Evolutionary conservation across 495 filamentous ascomycete species (phyloP), one percentile per base, ranked within the genome.

Genomic region (Ascobolus immersus): DNA sequence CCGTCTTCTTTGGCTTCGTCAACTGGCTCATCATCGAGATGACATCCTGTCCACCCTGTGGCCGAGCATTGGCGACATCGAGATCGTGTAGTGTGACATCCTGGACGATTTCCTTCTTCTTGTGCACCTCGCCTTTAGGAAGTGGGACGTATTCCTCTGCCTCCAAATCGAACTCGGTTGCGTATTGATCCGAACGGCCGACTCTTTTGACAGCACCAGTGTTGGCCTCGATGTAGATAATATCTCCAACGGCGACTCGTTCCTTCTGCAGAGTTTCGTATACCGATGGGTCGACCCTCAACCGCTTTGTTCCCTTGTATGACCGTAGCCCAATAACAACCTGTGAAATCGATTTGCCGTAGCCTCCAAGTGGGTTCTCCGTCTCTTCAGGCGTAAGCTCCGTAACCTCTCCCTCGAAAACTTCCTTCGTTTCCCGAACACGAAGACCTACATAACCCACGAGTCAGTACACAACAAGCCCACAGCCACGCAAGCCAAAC

Each of bases 21-120:
- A 96, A 59, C 50, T 94, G 84, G 39, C 84, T 84, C 80, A 96
- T 92, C 86, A 96, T 93, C 53, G 77, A 89, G 82, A 96, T 92
- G 36, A 96, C 82, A 52, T 96, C 86, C 57, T 96, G 86, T 35
- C 86, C 86, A 21, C 86, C 84, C 60, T 92, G 62, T 9, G 86
- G 89, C 37, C 84, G 63, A 8, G 86, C 77, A 45, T 96, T 96
- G 41, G 86, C 86, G 41, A 92, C 79, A 50, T 96, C 86, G 30
- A 96, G 58, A 44, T 96, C 86, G 46, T 96, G 86, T 36, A 96
- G 62, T 21, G 82, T 90, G 36, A 96, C 86, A 48, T 94, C 86
- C 51, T 96, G 86, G n/a, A 96, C 86, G 36, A 94, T 84, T 57
- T 96, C 86, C 60, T 96, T 96, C 67, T 93, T 92, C 64, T 94